Percentiles rank a stretch among this genome's conserved stretches.
Conservation (phyloP, 1,284 basidiomycete genomes). For the Moniliella sp. region DNA sequence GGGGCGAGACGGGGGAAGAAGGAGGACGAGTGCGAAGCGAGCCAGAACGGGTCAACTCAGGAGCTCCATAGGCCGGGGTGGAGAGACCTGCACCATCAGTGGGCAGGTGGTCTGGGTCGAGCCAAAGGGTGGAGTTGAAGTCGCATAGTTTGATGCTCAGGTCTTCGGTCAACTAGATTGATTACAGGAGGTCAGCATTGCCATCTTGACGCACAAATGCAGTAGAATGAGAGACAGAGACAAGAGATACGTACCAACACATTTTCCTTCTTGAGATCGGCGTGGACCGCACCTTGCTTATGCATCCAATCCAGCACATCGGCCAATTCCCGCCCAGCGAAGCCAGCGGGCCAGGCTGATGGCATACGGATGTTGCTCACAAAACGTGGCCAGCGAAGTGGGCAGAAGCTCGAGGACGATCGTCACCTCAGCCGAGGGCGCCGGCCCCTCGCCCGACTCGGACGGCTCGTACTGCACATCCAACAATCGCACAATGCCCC, state of each 20-base stretch:
- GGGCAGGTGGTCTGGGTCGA: not conserved
- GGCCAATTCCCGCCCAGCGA: slow-evolving; percentile 18
- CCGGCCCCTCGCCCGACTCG: too few relatives aligned
- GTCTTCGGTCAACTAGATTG: slow-evolving; percentile 18
- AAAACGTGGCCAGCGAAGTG: slow-evolving; percentile 11
- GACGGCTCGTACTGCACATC: slow-evolving; percentile 25
- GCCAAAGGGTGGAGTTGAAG: slow-evolving; percentile 28
- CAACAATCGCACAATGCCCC: slow-evolving; percentile 20
- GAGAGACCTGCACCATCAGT: slow-evolving; percentile 9
- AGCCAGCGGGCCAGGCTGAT: slow-evolving; percentile 17
- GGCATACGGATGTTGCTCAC: slow-evolving; percentile 6
- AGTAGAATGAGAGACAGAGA: too few relatives aligned
- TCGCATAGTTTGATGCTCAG: slow-evolving; percentile 26
- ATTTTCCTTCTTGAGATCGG: slow-evolving; percentile 30
- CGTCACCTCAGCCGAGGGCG: too few relatives aligned
- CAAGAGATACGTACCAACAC: slow-evolving; percentile 14
- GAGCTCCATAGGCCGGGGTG: slow-evolving; percentile 28
- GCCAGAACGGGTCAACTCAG: slow-evolving; percentile 17
- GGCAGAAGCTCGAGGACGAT: slow-evolving; percentile 27
- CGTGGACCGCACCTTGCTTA: slow-evolving; percentile 19
- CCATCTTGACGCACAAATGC: too few relatives aligned
- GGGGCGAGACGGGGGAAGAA: too few relatives aligned
- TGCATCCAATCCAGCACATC: slow-evolving; percentile 19
- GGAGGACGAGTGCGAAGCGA: too few relatives aligned
- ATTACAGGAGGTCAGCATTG: too few relatives aligned